Evolutionary conservation across 805 yeast genomes (phyloP).

Genomic region (Lachancea kluyveri): DNA sequence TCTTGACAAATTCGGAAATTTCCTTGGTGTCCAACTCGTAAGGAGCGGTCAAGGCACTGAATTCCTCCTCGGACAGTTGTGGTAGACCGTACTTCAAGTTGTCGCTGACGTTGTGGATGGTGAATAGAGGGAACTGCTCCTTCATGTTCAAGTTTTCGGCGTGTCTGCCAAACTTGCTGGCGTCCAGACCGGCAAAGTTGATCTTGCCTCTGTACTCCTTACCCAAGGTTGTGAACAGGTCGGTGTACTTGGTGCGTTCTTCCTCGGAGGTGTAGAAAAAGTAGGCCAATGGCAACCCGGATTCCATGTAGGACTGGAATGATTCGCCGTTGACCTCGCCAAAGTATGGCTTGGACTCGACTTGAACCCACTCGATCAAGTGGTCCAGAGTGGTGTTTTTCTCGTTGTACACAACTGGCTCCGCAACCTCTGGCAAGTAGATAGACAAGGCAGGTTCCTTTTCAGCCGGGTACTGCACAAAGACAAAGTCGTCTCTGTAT

Average conservation of each 20-base stretch:
- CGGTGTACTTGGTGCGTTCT: slow-evolving; percentile 52
- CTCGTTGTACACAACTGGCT: slow-evolving; percentile 29
- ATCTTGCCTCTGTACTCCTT: slow-evolving; percentile 71
- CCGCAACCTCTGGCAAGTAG: slow-evolving; percentile 26
- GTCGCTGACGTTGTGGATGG: slow-evolving; percentile 62
- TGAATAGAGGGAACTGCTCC: slow-evolving; percentile 85
- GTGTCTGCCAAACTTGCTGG: slow-evolving; percentile 72
- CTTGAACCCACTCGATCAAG: slow-evolving; percentile 30
- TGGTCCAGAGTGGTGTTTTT: slow-evolving; percentile 16
- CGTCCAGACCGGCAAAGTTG: slow-evolving; percentile 86
- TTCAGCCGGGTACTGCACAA: slow-evolving; percentile 40
- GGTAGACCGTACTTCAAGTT: slow-evolving; percentile 75
- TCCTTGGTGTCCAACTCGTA: slow-evolving; percentile 43
- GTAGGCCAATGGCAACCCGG: slow-evolving; percentile 78
- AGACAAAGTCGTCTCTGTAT: slow-evolving; percentile 58
- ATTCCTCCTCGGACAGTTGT: slow-evolving; percentile 41
- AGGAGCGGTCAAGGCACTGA: slow-evolving; percentile 16
- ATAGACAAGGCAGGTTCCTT: slow-evolving; percentile 32
- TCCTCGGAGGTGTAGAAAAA: slow-evolving; percentile 71
- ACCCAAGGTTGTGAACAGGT: slow-evolving; percentile 55
- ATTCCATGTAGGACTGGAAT: slow-evolving; percentile 64
- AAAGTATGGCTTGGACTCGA: slow-evolving; percentile 72
- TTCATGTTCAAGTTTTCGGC: slow-evolving; percentile 80
- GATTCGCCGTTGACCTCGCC: slow-evolving; percentile 84
- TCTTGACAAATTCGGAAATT: slow-evolving; percentile 56